Conservation (phyloP, 768 basidiomycete species). For the Rhodotorula paludigena region DNA sequence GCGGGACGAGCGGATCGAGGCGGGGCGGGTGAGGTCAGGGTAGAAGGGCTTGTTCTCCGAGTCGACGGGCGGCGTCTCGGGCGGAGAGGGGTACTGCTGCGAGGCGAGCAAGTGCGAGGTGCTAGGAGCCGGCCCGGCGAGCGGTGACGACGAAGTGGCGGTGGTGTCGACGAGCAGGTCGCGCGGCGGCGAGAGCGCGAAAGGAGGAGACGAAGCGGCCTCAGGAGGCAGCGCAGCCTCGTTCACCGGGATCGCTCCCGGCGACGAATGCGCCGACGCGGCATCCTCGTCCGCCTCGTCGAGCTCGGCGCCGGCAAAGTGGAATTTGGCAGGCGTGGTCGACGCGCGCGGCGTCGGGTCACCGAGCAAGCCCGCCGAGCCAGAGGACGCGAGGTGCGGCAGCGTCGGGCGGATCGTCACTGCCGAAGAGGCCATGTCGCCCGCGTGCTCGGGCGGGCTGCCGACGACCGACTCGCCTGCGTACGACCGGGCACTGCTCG, state of each 20-base stretch:
- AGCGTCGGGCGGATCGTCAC: not conserved
- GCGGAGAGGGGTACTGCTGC: conserved; percentile 22
- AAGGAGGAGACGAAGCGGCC: not conserved
- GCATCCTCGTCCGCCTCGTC: conserved; percentile 1
- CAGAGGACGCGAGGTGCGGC: too few relatives aligned
- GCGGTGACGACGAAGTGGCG: not conserved
- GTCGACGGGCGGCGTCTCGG: conserved; percentile 7
- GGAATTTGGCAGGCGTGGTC: not conserved
- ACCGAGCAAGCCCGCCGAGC: not conserved
- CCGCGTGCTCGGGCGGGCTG: not conserved
- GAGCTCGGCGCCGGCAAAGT: conserved; percentile 3
- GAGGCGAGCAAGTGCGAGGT: not conserved
- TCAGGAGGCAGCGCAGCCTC: not conserved
- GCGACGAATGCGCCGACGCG: not conserved
- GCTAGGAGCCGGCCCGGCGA: too few relatives aligned
- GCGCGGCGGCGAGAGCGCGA: not conserved
- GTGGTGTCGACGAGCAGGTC: not conserved
- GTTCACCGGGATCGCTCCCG: too few relatives aligned
- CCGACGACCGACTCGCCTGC: not conserved
- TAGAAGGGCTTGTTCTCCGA: not conserved
- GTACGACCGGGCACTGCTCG: not conserved
- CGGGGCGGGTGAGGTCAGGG: not conserved
- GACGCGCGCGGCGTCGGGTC: conserved; percentile 1
- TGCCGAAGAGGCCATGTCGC: not conserved
- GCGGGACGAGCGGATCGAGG: not conserved